Evolutionary conservation across 495 filamentous ascomycete species (phyloP), one percentile per base, ranked within the genome.

Genomic region (Daldinia bambusicola): DNA sequence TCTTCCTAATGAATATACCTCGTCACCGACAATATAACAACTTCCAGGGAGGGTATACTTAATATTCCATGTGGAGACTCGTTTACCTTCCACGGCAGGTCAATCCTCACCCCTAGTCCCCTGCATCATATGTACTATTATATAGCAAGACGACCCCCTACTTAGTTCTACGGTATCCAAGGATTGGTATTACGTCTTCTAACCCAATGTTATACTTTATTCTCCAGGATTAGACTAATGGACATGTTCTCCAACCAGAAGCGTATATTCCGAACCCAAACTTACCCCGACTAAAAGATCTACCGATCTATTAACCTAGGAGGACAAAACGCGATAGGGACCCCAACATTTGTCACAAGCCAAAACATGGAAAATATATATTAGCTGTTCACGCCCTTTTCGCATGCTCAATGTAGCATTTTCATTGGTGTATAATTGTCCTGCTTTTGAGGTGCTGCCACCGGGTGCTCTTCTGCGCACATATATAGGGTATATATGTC

Each of bases 31-130:
- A 63, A 31, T 59, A 36, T 34, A 40, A 36, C 32, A 14, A 50
- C 50, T 32, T 2, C 18, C 1, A 55, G 13, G 26, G 38, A 51
- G 55, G 32, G 37, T 50, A 20, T 51, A 30, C 5, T 61, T 26
- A 20, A 30, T 45, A 22, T 56, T 20, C 32, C 55, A 37, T 69
- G 40, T 38, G 40, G 22, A 51, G 45, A 50, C 26, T 26, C 40
- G 53, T 61, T 66, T 57, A 41, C 55, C 61, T n/a, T 65, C 67
- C 64, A 26, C 45, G 45, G 67, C 31, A 69, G 59, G 41, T 69
- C 32, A 50, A 22, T 70, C 43, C 10, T 70, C 13, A 65, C 12
- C 61, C 67, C 31, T 55, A 22, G 61, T 41, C 56, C 61, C 38
- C 62, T 37, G 43, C 7, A 22, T 4, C 3, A 48, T 48, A 48